Conservation (phyloP, 1,139 yeast genomes). For the Hyphopichia pseudoburtonii region DNA sequence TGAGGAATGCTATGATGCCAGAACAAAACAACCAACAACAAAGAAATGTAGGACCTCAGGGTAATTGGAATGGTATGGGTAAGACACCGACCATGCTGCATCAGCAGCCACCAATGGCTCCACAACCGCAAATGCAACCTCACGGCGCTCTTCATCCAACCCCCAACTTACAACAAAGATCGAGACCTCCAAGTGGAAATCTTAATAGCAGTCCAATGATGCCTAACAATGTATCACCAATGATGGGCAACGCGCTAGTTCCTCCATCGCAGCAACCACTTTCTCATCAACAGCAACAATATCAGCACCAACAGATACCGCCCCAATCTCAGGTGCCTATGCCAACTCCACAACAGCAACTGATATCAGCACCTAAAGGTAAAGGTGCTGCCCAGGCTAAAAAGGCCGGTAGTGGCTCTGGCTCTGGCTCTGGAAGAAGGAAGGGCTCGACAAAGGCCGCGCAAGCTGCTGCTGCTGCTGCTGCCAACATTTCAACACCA, state of each 20-base stretch:
- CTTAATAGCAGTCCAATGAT: slow-evolving; percentile 24
- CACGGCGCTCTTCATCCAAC: slow-evolving; percentile 1
- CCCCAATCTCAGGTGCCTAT: slow-evolving; percentile 9
- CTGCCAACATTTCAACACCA: slow-evolving; percentile 34
- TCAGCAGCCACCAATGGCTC: slow-evolving; percentile 11
- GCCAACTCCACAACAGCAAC: slow-evolving; percentile 12
- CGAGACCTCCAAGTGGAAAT: slow-evolving; percentile 8
- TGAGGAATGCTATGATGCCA: slow-evolving; percentile 1
- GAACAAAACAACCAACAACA: slow-evolving; percentile 2
- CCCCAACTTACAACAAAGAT: slow-evolving; percentile 5
- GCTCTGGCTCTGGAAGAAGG: slow-evolving; percentile 22
- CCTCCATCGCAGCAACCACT: slow-evolving; percentile 16
- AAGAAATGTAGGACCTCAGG: background rate
- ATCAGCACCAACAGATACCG: slow-evolving; percentile 10
- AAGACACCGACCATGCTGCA: slow-evolving; percentile 3
- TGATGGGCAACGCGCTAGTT: slow-evolving; percentile 14
- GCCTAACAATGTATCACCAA: slow-evolving; percentile 23
- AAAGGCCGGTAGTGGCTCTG: slow-evolving; percentile 15
- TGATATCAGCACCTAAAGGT: slow-evolving; percentile 11
- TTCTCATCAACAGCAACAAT: slow-evolving; percentile 9
- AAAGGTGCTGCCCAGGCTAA: slow-evolving; percentile 8
- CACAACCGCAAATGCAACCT: slow-evolving; percentile 1
- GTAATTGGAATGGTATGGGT: background rate
- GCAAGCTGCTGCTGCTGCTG: slow-evolving; percentile 19
- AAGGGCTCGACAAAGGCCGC: slow-evolving; percentile 27